Evolutionary conservation across 345 rosid species (phyloP).

Genomic region (Laguncularia racemosa): DNA sequence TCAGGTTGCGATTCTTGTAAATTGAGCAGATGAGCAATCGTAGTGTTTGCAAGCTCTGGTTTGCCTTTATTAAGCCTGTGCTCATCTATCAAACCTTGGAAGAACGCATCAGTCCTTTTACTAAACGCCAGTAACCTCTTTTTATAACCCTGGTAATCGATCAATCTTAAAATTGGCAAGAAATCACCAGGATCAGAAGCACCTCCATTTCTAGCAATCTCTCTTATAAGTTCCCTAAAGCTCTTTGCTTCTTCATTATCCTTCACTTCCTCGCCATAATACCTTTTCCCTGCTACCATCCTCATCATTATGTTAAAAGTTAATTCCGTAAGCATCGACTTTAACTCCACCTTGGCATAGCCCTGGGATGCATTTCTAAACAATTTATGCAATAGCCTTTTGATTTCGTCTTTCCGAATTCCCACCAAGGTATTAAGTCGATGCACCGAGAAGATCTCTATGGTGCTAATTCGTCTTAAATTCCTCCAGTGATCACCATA

Average conservation of each 20-base stretch:
- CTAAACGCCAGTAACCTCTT: conserved; percentile 25
- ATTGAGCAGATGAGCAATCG: conserved; percentile 51
- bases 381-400: no score
- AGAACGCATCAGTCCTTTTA: conserved; percentile 25
- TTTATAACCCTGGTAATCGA: conserved; percentile 15
- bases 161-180: conserved; percentile 12
- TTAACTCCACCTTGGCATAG: no score
- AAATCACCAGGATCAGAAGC: conserved; percentile 8
- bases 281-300: no score
- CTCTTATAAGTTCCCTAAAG: conserved; percentile 16
- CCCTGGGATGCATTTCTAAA: no score
- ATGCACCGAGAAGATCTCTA: no score
- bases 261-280: no score
- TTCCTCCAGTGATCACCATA: no score
- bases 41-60: conserved; percentile 20
- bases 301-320: no score
- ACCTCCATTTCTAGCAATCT: conserved; percentile 3
- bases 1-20: conserved; percentile 40
- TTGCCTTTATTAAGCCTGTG: conserved; percentile 18
- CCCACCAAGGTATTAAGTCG: not conserved
- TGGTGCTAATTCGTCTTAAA: no score
- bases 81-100: conserved; percentile 47
- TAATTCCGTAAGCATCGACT: no score
- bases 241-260: conserved; percentile 7
- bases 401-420: no score